These are phyloP conservation scores for Plasmodium knowlesi DNA, from an alignment of 169 alveolate species.

Conservation along the genomic window DNA sequence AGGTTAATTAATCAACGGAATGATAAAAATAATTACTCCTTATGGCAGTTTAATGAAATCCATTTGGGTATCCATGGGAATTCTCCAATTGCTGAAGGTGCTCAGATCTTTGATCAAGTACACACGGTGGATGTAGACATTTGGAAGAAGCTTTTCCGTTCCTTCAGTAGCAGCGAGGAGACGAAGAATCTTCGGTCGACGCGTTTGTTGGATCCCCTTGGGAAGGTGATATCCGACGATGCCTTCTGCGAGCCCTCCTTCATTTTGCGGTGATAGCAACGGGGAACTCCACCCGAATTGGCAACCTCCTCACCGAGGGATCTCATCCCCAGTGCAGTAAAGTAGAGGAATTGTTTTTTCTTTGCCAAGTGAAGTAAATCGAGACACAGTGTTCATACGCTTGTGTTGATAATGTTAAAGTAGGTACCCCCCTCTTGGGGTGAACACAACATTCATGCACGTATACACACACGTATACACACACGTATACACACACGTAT, in stretches of 20 bases:
- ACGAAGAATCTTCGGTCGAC: constrained; percentile 43
- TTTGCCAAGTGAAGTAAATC: neutral
- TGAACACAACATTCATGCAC: too few species aligned
- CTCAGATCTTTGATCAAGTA: constrained; percentile 20
- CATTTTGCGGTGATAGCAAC: neutral
- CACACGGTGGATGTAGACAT: neutral
- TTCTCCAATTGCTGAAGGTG: neutral
- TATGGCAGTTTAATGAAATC: constrained; percentile 36
- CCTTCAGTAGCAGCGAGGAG: neutral
- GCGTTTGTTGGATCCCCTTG: constrained; percentile 32
- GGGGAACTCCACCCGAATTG: neutral
- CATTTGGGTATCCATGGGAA: neutral
- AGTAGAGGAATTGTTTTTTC: neutral
- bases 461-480: neutral
- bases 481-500: too few species aligned
- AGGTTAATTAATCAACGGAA: constrained; percentile 10
- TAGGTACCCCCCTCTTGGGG: neutral
- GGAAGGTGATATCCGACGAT: constrained; percentile 12
- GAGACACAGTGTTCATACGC: neutral
- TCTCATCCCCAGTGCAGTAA: neutral
- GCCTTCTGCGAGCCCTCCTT: constrained; percentile 7
- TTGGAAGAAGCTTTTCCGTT: constrained; percentile 8
- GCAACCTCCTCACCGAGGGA: neutral
- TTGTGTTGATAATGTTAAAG: neutral
- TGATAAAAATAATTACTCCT: neutral